Base-by-base conservation (phyloP, 2,329 filamentous ascomycete species). In the Endocalyx cinctus region DNA sequence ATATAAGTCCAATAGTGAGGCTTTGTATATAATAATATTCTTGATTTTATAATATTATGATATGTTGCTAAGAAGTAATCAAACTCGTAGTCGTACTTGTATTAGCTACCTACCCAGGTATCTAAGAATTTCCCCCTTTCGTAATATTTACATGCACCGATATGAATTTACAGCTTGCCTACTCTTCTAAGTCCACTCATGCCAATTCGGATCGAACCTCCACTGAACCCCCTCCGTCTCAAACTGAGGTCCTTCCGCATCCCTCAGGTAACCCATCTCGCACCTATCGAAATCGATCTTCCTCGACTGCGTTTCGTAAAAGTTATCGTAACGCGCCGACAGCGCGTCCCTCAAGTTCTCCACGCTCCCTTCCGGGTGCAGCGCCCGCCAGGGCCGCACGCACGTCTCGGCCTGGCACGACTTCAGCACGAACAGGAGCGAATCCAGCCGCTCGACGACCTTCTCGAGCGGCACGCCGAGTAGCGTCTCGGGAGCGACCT, bases 341-440 rank as follows among this genome's bases (percentile, higher is more conserved):
- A 74, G 49, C 3, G 70, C 70, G 27, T 72, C 67, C 7, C 45
- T 46, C 4, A 74, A 47, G 12, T 45, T 67, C 15, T 51, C 54
- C 1, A 74, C 68, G 26, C 60, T 51, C 0, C 66, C 66, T 5
- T 49, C 50, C 3, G 69, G 67, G 37, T 73, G 69, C 4, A 73
- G 51, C 5, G 59, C 57, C 10, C 48, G 42, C 70, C 70, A 74
- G 2, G 70, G 70, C 15, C 61, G 42, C 6, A 62, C 52, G 42
- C 70, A 74, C 1, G 58, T 55, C 5, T 55, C 43, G 2, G 59
- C 65, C 37, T 66, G 63, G 47, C 70, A 74, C 5, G 66, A 66
- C 48, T 74, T 74, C 3, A 69, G 52, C 0, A 73, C 63, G 32
- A 73, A 57, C 13, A 72, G 58, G 4, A 74, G 54, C 1, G 69